Base-by-base conservation (phyloP, 225 moss, liverwort and hornwort genomes). In the Marchantia polymorpha region DNA sequence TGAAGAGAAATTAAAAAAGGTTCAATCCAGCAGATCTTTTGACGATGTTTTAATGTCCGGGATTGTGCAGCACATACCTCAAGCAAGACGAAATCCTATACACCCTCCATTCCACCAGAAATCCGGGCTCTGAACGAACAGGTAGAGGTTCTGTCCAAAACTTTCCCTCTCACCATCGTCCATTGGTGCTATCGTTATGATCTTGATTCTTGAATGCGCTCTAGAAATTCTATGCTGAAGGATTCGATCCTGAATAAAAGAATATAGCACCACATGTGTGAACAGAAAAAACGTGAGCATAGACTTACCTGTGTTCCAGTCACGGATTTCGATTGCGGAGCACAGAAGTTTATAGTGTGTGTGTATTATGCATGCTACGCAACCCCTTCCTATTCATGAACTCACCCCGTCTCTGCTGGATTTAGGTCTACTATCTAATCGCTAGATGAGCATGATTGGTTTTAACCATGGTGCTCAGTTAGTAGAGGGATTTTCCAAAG, bases 111-210 rank as follows among this genome's bases (percentile, higher is more conserved):
- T 58, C 82, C 87, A 74, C 82, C 84, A 27, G 87, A 87, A 84
- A 72, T 84, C 59, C 82, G 74, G 47, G 84, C 83, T 52, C 87
- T 87, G 14, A 84, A 84, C 75, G 87, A 87, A 77, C 87, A 87
- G 84, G 86, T 87, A 81, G 6, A 22, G 19, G 10, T 17, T 17
- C 76, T 77, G 49, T 23, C 19, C 52, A 25, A 73, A 73, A 8
- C 51, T 58, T 20, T 58, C 58, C 15, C 58, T 14, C 58, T 58
- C 58, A 58, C 13, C 15, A 16, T 14, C 58, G 17, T 65, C 27
- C 13, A 10, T 69, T 17, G 16, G 7, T 69, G 12, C 19, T 20
- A 8, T 39, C 8, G 5, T 47, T 69, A 10, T 48, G 47, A 3
- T 29, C 69, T 26, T 39, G 9, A 71, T 50, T 12, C 14, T 4